phyloP scores from a whole-genome alignment of 139 green algal genomes.

The Monoraphidium neglectum region DNA sequence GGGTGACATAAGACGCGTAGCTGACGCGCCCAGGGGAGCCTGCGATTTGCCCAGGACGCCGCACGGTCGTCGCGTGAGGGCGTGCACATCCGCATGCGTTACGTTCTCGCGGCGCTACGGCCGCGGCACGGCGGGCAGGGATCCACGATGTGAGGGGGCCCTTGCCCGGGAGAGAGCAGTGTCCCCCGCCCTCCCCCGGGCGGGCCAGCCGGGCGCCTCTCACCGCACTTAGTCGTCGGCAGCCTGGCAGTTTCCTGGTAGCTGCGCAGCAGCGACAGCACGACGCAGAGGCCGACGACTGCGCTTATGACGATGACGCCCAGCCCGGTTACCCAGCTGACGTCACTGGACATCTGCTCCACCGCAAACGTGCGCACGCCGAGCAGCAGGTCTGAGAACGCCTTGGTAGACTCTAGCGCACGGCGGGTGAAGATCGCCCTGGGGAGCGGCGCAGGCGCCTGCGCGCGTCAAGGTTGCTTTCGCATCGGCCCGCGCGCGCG shows the following conservation, averaged over 20 bases:
- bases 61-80: too few species aligned
- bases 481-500: too few species aligned
- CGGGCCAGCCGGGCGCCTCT: background rate
- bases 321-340: constrained; percentile 14
- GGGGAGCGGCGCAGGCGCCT: background rate
- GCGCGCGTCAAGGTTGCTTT: too few species aligned
- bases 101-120: too few species aligned
- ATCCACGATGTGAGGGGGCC: too few species aligned
- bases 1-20: constrained; percentile 20
- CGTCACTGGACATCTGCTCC: background rate
- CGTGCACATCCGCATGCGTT: too few species aligned
- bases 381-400: constrained; percentile 1
- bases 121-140: too few species aligned
- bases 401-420: background rate
- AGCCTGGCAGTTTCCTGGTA: constrained; percentile 23
- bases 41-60: too few species aligned
- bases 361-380: background rate
- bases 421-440: constrained; percentile 20
- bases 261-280: constrained; percentile 12
- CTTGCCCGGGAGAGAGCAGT: too few species aligned
- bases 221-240: constrained; percentile 15
- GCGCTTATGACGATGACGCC: constrained; percentile 17
- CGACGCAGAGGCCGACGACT: constrained; percentile 11
- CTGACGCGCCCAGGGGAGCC: constrained; percentile 16
- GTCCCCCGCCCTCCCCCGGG: too few species aligned